phyloP scores from a whole-genome alignment of 805 yeast species.

The Ogataea thermomethanolica region DNA sequence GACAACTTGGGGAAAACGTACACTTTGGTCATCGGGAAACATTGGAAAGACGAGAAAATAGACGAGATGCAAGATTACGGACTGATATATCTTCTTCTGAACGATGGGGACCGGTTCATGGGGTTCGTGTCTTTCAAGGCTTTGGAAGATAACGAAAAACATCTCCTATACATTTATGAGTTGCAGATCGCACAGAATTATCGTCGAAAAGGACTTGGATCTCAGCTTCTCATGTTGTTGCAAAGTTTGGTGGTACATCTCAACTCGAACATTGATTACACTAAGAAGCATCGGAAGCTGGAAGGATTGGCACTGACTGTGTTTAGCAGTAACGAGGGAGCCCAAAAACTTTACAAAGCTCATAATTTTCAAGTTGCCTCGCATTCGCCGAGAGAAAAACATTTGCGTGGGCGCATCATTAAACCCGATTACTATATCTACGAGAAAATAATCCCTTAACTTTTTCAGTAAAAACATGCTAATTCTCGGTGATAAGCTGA shows the following conservation, averaged over 20 bases:
- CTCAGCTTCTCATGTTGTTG: constrained; percentile 34
- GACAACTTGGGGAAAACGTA: constrained; percentile 28
- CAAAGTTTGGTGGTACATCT: constrained; percentile 31
- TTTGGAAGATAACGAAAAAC: constrained; percentile 37
- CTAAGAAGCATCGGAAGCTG: constrained; percentile 4
- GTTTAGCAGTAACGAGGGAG: constrained; percentile 42
- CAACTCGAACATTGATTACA: constrained; percentile 7
- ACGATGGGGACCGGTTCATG: constrained; percentile 17
- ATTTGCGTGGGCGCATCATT: constrained; percentile 38
- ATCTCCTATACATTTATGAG: constrained; percentile 53
- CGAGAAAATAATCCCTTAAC: constrained; percentile 8
- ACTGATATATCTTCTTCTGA: constrained; percentile 40
- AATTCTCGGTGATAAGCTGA: constrained; percentile 33
- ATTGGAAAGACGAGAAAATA: constrained; percentile 41
- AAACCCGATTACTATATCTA: constrained; percentile 45
- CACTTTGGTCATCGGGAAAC: constrained; percentile 30
- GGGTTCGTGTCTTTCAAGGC: constrained; percentile 48
- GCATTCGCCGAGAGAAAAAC: constrained; percentile 44
- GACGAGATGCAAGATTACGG: constrained; percentile 48
- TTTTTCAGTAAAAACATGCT: constrained; percentile 27
- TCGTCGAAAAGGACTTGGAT: constrained; percentile 40
- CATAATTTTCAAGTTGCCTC: constrained; percentile 38
- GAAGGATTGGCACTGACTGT: constrained; percentile 46
- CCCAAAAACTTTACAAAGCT: constrained; percentile 41
- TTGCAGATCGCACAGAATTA: constrained; percentile 42